Evolutionary conservation across 352 stramenopile genomes (phyloP).

Genomic region (Aphanomyces euteiches): DNA sequence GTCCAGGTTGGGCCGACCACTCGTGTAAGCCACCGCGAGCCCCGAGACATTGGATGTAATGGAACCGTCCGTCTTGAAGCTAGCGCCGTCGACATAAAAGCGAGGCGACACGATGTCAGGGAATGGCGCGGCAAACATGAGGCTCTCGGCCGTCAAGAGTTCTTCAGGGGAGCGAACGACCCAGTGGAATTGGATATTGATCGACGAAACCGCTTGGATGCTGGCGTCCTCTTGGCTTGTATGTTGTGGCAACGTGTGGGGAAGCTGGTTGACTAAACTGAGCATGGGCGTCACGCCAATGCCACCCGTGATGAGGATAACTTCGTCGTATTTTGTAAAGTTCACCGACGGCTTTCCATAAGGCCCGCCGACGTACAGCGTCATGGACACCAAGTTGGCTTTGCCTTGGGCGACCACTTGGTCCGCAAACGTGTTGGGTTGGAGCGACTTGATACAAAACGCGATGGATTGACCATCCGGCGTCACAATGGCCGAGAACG

Average conservation of each 20-base stretch:
- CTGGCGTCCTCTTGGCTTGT: slow-evolving; percentile 46
- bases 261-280: slow-evolving; percentile 66
- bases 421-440: slow-evolving; percentile 41
- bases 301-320: slow-evolving; percentile 64
- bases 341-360: slow-evolving; percentile 64
- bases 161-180: slow-evolving; percentile 54
- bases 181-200: slow-evolving; percentile 38
- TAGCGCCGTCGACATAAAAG: slow-evolving; percentile 53
- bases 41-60: slow-evolving; percentile 54
- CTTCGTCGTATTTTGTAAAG: slow-evolving; percentile 56
- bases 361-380: slow-evolving; percentile 57
- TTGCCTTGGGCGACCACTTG: slow-evolving; percentile 47
- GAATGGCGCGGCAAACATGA: slow-evolving; percentile 47
- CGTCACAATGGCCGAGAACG: slow-evolving; percentile 74
- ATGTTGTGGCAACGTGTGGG: slow-evolving; percentile 37
- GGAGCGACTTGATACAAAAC: slow-evolving; percentile 65
- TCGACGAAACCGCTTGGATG: slow-evolving; percentile 14
- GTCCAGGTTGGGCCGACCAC: slow-evolving; percentile 56
- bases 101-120: slow-evolving; percentile 52
- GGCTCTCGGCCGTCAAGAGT: slow-evolving; percentile 68
- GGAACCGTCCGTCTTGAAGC: slow-evolving; percentile 37
- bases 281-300: slow-evolving; percentile 78
- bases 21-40: slow-evolving; percentile 45
- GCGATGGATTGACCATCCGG: slow-evolving; percentile 65
- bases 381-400: slow-evolving; percentile 41